Percentiles rank a stretch among this genome's conserved stretches.
Evolutionary conservation across 2,329 filamentous ascomycete genomes (phyloP).

Genomic region (Botrytis byssoidea): DNA sequence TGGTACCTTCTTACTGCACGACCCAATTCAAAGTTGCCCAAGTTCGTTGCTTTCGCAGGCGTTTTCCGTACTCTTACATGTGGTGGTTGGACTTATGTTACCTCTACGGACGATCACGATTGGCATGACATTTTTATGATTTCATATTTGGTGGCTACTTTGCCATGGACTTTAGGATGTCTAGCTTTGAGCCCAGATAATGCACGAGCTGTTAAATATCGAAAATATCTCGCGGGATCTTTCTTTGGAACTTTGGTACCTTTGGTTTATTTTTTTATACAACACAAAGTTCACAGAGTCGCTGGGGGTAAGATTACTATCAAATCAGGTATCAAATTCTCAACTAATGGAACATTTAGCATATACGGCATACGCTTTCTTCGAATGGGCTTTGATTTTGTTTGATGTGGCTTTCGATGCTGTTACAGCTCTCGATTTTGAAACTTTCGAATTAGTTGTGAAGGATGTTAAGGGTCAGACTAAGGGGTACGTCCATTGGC

Average conservation of each 20-base stretch:
- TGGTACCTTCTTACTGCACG: slow-evolving; percentile 88
- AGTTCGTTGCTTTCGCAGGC: slow-evolving; percentile 76
- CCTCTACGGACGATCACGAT: slow-evolving; percentile 95
- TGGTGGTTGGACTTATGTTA: slow-evolving; percentile 97
- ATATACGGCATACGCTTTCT: slow-evolving; percentile 96
- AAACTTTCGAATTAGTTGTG: slow-evolving; percentile 80
- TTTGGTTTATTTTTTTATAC: slow-evolving; percentile 94
- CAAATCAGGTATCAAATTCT: neutral
- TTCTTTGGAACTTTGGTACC: slow-evolving; percentile 93
- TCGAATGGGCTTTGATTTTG: slow-evolving; percentile 93
- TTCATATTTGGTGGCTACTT: slow-evolving; percentile 87
- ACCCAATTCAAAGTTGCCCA: slow-evolving; percentile 72
- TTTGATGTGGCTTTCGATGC: slow-evolving; percentile 97
- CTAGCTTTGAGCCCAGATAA: slow-evolving; percentile 85
- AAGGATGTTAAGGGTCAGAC: slow-evolving; percentile 85
- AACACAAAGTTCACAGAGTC: slow-evolving; percentile 94
- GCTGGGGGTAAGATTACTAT: slow-evolving; percentile 69
- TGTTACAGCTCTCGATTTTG: slow-evolving; percentile 89
- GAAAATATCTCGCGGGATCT: slow-evolving; percentile 75
- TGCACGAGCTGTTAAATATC: slow-evolving; percentile 76
- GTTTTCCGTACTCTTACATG: slow-evolving; percentile 89
- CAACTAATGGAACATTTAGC: slow-evolving; percentile 51
- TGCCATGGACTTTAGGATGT: slow-evolving; percentile 94
- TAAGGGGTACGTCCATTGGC: slow-evolving; percentile 98
- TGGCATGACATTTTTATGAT: slow-evolving; percentile 99